These are phyloP conservation scores for Nitzschia sp. DNA, from an alignment of 108 stramenopile species.

Conservation along the genomic window DNA sequence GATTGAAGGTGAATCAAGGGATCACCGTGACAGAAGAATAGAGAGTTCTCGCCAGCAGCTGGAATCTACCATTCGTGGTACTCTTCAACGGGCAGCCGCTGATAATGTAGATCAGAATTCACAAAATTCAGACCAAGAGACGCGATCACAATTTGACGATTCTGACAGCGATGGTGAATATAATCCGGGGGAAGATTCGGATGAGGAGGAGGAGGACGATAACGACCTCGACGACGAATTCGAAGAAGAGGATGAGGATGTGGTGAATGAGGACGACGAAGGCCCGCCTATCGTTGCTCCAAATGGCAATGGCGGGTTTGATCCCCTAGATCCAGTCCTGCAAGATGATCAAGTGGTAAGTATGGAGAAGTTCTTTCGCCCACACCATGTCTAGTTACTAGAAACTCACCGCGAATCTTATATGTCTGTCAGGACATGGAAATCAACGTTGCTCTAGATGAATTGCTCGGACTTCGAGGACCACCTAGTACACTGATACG, in stretches of 20 bases:
- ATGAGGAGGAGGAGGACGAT: slow-evolving; percentile 31
- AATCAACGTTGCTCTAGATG: slow-evolving; percentile 89
- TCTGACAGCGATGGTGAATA: slow-evolving; percentile 8
- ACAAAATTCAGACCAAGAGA: too few relatives aligned
- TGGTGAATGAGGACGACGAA: neutral
- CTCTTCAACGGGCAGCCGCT: neutral
- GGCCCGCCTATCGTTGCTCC: neutral
- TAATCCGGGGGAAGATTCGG: slow-evolving; percentile 10
- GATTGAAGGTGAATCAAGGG: neutral
- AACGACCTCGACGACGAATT: slow-evolving; percentile 37
- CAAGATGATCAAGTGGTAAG: slow-evolving; percentile 69
- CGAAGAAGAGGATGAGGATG: slow-evolving; percentile 13
- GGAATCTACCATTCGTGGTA: neutral
- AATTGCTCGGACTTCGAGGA: slow-evolving; percentile 92
- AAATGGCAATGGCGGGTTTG: slow-evolving; percentile 27
- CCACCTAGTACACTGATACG: slow-evolving; percentile 79
- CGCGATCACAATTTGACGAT: neutral
- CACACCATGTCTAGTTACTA: neutral
- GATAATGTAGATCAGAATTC: neutral
- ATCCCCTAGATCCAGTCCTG: slow-evolving; percentile 62
- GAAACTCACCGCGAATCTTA: too few relatives aligned
- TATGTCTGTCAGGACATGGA: slow-evolving; percentile 78
- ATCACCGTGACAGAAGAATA: neutral
- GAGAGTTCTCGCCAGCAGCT: neutral
- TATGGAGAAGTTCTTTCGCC: too few relatives aligned